A percentile compares a stretch with the other conserved stretches of the same genome.
phyloP scores from a whole-genome alignment of 257 asterid genomes.

The Galeopsis tetrahit region DNA sequence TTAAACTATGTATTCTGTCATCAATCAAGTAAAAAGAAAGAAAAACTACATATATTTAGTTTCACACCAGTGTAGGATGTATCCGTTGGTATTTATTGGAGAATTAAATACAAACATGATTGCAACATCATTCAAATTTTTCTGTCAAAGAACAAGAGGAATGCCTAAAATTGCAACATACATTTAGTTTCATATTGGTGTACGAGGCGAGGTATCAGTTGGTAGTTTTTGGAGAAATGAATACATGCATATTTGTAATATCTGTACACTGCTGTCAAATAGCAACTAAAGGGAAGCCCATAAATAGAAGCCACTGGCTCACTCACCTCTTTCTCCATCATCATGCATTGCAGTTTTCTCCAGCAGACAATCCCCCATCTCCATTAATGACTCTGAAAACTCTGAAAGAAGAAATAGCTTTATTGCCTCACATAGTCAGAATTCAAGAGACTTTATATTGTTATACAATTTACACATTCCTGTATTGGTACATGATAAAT shows the following conservation, averaged over 20 bases:
- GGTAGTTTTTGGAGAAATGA: slow-evolving; percentile 8
- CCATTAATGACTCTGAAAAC: slow-evolving; percentile 87
- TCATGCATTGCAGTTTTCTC: slow-evolving; percentile 74
- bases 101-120: background rate
- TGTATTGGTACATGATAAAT: slow-evolving; percentile 2
- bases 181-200: background rate
- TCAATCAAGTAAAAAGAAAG: background rate
- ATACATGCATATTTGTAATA: slow-evolving; percentile 4
- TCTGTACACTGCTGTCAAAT: slow-evolving; percentile 21
- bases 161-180: slow-evolving; percentile 6
- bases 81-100: background rate
- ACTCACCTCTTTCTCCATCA: slow-evolving; percentile 79
- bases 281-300: slow-evolving; percentile 23
- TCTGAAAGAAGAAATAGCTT: slow-evolving; percentile 51
- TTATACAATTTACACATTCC: background rate
- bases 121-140: slow-evolving; percentile 19
- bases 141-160: slow-evolving; percentile 28
- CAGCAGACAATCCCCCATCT: slow-evolving; percentile 86
- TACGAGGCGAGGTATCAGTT: background rate
- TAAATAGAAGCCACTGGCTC: slow-evolving; percentile 26
- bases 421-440: background rate
- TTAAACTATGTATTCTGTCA: slow-evolving; percentile 15
- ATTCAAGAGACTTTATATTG: background rate
- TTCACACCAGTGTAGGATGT: background rate
- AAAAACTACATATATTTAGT: background rate